Base-by-base conservation (phyloP, 176 grass and related monocot species). In the Areca catechu region DNA sequence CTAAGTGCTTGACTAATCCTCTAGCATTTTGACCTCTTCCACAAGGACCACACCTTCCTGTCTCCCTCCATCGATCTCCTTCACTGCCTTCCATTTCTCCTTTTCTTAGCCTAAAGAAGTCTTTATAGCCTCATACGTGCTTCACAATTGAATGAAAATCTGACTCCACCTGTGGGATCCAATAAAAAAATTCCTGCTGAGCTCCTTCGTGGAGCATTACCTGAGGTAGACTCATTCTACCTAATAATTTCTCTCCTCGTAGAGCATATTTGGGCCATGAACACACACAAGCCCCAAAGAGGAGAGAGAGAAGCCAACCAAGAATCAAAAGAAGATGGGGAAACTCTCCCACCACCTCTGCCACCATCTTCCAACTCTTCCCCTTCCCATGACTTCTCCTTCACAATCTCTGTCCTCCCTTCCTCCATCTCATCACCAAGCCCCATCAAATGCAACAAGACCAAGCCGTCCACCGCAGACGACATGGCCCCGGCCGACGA, bases 351-450 rank as follows among this genome's bases (percentile, higher is more conserved):
- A 9, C 64, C 73, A 15, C 69, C 52, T 4, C 62, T 59, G n/a
- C 50, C 65, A 15, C 47, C 54, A 18, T 68, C 68, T 10, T 21
- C 70, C 47, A 23, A 56, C 24, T 5, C 69, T 10, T 89, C 85
- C 9, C 82, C 78, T 4, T 85, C 76, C 22, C 63, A 52, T 79
- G 77, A 76, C 61, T 71, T 81, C 58, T 79, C 83, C 60, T 91
- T 85, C 70, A 48, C 69, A 72, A 79, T 67, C 75, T 52, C 71
- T 24, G 53, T 63, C 27, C 67, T 65, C 5, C 60, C 72, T 67
- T 9, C 22, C 12, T 20, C 12, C 10, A 16, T 29, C 50, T 4
- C 16, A 18, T 15, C 48, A 43, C 34, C 34, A 14, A 1, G 16
- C 21, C 17, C 15, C 62, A 15, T 18, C 23, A 65, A 65, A 22